Conservation (phyloP, 306 rosid species). For the Sechiopsis laciniata region DNA sequence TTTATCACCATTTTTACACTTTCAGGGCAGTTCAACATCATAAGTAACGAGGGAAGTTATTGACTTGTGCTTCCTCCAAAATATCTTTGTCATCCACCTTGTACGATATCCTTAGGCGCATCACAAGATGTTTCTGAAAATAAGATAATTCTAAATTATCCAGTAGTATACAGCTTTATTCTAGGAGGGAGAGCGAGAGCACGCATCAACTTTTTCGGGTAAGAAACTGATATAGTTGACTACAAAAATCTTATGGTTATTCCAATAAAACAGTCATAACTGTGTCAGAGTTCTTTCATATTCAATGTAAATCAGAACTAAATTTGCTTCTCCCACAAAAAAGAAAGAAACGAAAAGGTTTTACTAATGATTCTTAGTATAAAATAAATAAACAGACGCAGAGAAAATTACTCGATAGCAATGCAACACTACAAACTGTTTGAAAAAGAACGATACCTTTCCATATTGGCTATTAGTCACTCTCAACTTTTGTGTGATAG, state of each 20-base stretch:
- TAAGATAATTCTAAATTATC: slow-evolving; percentile 20
- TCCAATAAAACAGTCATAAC: slow-evolving; percentile 1
- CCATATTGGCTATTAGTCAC: slow-evolving; percentile 94
- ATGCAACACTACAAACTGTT: slow-evolving; percentile 9
- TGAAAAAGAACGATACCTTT: slow-evolving; percentile 53
- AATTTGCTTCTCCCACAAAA: neutral
- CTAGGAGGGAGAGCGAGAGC: neutral
- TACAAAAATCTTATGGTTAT: neutral
- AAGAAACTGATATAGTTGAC: neutral
- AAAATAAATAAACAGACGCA: slow-evolving; percentile 11
- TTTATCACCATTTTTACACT: slow-evolving; percentile 34
- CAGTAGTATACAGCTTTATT: too few species aligned
- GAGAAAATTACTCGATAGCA: neutral
- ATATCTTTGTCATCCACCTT: slow-evolving; percentile 72
- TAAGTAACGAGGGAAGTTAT: slow-evolving; percentile 70
- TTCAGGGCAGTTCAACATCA: slow-evolving; percentile 36
- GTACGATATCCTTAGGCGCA: slow-evolving; percentile 92
- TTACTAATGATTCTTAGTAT: neutral
- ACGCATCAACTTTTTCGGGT: neutral
- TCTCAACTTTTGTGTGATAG: slow-evolving; percentile 68
- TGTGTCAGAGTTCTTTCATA: neutral
- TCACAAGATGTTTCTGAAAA: slow-evolving; percentile 86
- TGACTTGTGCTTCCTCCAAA: slow-evolving; percentile 89
- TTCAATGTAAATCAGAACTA: neutral
- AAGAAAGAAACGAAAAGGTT: slow-evolving; percentile 9